Percentiles rank a stretch among this genome's conserved stretches.
Evolutionary conservation across 345 rosid species (phyloP).

Genomic region (Corchorus olitorius): DNA sequence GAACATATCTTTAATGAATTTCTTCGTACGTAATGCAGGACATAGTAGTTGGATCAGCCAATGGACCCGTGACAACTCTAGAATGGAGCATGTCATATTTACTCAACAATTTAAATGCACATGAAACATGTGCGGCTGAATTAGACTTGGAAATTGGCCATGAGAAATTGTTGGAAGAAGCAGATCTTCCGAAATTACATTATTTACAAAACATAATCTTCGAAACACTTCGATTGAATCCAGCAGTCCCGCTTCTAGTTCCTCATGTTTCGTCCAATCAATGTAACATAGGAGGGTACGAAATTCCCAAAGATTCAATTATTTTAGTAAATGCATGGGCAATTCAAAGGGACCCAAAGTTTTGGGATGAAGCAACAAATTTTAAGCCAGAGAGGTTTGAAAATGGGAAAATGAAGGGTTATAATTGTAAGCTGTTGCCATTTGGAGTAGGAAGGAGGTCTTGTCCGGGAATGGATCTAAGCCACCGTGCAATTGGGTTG

Average conservation of each 20-base stretch:
- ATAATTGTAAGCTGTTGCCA: slow-evolving; percentile 3
- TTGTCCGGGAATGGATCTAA: slow-evolving; percentile 14
- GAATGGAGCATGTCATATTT: background rate
- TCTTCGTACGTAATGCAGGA: too few species aligned
- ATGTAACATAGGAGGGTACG: slow-evolving; percentile 12
- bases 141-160: slow-evolving; percentile 19
- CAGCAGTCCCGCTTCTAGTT: slow-evolving; percentile 14
- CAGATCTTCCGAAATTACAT: slow-evolving; percentile 14
- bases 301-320: slow-evolving; percentile 22
- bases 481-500: slow-evolving; percentile 12
- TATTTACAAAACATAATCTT: slow-evolving; percentile 19
- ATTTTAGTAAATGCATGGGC: background rate
- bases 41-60: too few species aligned
- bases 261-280: slow-evolving; percentile 23
- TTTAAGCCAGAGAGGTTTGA: slow-evolving; percentile 33
- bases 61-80: too few species aligned
- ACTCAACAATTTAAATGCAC: slow-evolving; percentile 17
- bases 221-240: slow-evolving; percentile 17
- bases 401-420: background rate
- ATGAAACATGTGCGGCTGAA: slow-evolving; percentile 12
- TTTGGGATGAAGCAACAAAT: slow-evolving; percentile 26
- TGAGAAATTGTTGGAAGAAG: slow-evolving; percentile 14
- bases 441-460: slow-evolving; percentile 24
- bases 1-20: too few species aligned
- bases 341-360: too few species aligned